Evolutionary conservation across 192 early-diverging fungal species (phyloP), one percentile per base, ranked within the genome.

Genomic region (Hyaloraphidium curvatum): DNA sequence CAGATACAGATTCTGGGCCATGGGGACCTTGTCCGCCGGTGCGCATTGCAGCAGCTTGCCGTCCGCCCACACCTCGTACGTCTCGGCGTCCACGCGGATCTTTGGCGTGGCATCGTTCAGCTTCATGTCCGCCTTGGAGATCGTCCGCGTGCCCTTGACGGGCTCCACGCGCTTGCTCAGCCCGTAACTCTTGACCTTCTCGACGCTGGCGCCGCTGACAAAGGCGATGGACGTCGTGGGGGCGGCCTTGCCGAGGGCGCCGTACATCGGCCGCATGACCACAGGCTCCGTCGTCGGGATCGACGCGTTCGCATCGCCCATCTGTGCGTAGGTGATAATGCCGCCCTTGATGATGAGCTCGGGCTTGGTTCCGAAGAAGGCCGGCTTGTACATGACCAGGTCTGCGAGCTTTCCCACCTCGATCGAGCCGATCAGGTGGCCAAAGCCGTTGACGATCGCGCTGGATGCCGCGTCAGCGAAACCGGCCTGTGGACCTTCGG

Each of bases 351-450:
- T 63, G 14, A 97, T 75, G 1, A 91, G 62, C 3, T 76, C 64
- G 0, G 92, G 90, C 25, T 92, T 91, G 14, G 81, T 66, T 1
- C 92, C 92, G 76, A 97, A 97, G 66, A 78, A 79, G 29, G 67
- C 72, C 3, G 90, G 89, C 11, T 69, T 56, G 65, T 81, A 97
- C 58, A 90, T 73, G 2, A 89, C 87, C 48, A 97, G 63, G 60
- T 97, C 92, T 0, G 92, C 92, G n/a, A 93, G 59, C 62, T 92
- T 92, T 52, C 87, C 88, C 3, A 86, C 78, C 63, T 97, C 87
- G 53, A 97, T 79, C 1, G 89, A 93, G 3, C 92, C 92, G 3
- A 97, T 74, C 3, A 91, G 31, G 61, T 97, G 89, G 11, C 77
- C 67, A 23, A 92, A 59, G 30, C 92, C 92, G 57, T 86, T 83